Evolutionary conservation across 805 yeast species (phyloP), one percentile per base, ranked within the genome.

Genomic region (Ascoidea rubescens): DNA sequence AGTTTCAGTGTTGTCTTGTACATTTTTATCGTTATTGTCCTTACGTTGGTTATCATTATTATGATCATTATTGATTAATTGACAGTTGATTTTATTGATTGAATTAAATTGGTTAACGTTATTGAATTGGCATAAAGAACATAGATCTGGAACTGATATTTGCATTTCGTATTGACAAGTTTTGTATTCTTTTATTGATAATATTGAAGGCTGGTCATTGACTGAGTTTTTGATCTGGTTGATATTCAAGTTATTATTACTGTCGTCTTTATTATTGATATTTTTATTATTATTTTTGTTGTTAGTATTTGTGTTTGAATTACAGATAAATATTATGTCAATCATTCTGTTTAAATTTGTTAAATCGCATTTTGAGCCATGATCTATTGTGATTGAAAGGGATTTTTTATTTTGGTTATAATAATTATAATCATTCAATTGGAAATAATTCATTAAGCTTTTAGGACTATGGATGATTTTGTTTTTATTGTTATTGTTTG

Each of bases 301-400:
- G 10, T 33, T 37, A 7, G 16, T 28, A 14, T 31, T 32, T 51
- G 43, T 45, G 31, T 37, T 37, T 37, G 43, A 37, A 53, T 74
- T 75, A 62, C 91, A 84, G 43, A 70, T 67, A 60, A 77, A 82
- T 50, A 73, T 73, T 5, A 84, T 65, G 52, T 81, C 84, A 4
- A 77, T 67, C 4, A 69, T 60, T 51, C 91, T 71, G 2, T 75
- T 75, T 31, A 65, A 61, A 2, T 71, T 71, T 0, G 86, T 81
- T 48, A 79, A 61, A 58, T 80, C 86, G 64, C 93, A 84, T 3
- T 67, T 51, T 21, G 74, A 74, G 6, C 91, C 93, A 62, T 66
- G 52, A 54, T 65, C 66, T 62, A 81, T 61, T 10, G 30, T 30
- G 2, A 5, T 28, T 14, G 49, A 48, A 37, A 21, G n/a, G 2